Base-by-base conservation (phyloP, 345 rosid genomes). In the Corchorus capsularis region DNA sequence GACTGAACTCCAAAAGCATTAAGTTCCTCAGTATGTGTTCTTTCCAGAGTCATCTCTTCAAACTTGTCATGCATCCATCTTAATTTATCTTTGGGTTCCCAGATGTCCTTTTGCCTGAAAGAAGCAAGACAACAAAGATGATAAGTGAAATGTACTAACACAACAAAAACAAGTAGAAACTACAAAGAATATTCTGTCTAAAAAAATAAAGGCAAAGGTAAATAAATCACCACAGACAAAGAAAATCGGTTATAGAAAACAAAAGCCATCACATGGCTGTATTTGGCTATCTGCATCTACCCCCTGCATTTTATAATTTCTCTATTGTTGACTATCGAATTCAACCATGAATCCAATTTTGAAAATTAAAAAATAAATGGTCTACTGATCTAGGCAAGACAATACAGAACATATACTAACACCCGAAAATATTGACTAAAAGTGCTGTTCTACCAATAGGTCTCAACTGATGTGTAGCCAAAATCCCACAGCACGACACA, bases 11-110 rank as follows among this genome's bases (percentile, higher is more conserved):
- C 35, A 45, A 65, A 65, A 53, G 70, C 17, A 66, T 45, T 66
- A 20, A 66, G 71, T 66, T 20, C 37, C 37, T 45, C 19, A 2
- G 10, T 45, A 19, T 45, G 35, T 45, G 54, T 12, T 66, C 45
- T 35, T 35, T 66, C 7, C 27, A 45, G 35, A 19, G 35, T 14
- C 35, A 66, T 45, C 54, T 45, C 71, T 66, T 66, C 71, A 66
- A 67, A 67, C 71, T 67, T 67, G 37, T 67, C 55, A 46, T 67
- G 71, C 55, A 13, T 13, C 55, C 71, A 67, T 27, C 47, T 67
- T 47, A 67, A 20, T 46, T 22, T 55, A 67, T 47, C 41, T 15
- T 67, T 67, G 56, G 56, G 7, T 47, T 47, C 39, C 71, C 55
- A 46, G 8, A 22, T n/a, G 52, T 9, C 0, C n/a, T 46, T 67